A percentile compares a stretch with the other conserved stretches of the same genome.
phyloP scores from a whole-genome alignment of 2,329 filamentous ascomycete genomes.

The Metarhizium rileyi region DNA sequence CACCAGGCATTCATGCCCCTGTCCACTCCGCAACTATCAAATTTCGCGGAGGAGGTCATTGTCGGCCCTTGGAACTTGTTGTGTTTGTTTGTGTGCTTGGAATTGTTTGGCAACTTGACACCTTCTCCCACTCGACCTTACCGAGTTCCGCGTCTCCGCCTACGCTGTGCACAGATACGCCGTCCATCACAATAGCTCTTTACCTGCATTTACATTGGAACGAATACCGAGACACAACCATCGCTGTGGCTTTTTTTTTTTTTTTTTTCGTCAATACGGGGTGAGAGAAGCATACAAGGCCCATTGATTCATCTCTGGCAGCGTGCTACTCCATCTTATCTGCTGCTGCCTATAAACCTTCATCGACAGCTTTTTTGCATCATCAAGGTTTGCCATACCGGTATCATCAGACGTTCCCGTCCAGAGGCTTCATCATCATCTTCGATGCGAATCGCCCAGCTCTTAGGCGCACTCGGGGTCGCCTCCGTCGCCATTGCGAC shows the following conservation, averaged over 20 bases:
- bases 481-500: slow-evolving; percentile 10
- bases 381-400: background rate
- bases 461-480: slow-evolving; percentile 9
- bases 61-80: background rate
- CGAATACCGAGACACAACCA: background rate
- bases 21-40: background rate
- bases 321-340: background rate
- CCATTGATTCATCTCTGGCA: background rate
- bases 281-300: background rate
- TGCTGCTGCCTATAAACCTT: background rate
- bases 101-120: too few species aligned
- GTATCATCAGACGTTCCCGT: background rate
- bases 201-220: background rate
- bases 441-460: slow-evolving; percentile 12
- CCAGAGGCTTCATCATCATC: background rate
- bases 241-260: background rate
- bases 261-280: background rate
- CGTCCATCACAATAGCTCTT: background rate
- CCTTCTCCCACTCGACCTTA: too few species aligned
- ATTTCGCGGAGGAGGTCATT: background rate
- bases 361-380: background rate
- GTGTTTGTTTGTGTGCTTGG: too few species aligned
- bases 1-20: too few species aligned
- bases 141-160: too few species aligned
- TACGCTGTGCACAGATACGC: too few species aligned